Conservation (phyloP, 2,329 filamentous ascomycete genomes). For the Fusarium luffae region DNA sequence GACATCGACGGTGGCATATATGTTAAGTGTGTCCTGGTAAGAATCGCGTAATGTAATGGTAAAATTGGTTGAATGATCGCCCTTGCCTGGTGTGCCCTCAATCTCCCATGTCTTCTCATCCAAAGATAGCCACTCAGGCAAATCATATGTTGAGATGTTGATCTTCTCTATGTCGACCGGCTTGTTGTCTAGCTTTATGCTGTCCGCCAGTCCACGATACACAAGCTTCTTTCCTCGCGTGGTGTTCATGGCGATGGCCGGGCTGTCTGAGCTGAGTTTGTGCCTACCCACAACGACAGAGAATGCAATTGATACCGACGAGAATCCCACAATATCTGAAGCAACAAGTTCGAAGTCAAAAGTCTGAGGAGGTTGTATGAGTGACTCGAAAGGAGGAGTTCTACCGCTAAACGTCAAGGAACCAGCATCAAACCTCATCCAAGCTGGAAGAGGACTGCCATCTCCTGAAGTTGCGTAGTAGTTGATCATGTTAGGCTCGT, state of each 20-base stretch:
- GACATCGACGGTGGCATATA: conserved; percentile 59
- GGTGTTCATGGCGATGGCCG: conserved; percentile 67
- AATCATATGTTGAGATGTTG: conserved; percentile 59
- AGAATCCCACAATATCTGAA: conserved; percentile 83
- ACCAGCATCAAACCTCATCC: conserved; percentile 78
- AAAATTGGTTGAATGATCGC: conserved; percentile 70
- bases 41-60: conserved; percentile 69
- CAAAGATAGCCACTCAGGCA: conserved; percentile 77
- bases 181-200: conserved; percentile 68
- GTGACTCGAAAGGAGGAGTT: conserved; percentile 72
- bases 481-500: conserved; percentile 62
- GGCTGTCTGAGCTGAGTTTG: conserved; percentile 71
- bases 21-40: conserved; percentile 68
- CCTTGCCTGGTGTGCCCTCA: conserved; percentile 71
- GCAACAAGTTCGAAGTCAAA: conserved; percentile 80
- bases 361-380: conserved; percentile 74
- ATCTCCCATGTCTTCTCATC: conserved; percentile 71
- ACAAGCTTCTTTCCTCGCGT: conserved; percentile 62
- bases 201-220: conserved; percentile 62
- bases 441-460: conserved; percentile 86
- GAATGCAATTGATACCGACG: conserved; percentile 73
- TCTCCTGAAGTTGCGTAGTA: conserved; percentile 83
- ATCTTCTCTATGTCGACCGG: conserved; percentile 62
- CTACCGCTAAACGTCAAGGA: conserved; percentile 76
- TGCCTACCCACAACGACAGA: conserved; percentile 78